phyloP scores from a whole-genome alignment of 1,139 yeast genomes.

The Blastobotrys aristatus region DNA sequence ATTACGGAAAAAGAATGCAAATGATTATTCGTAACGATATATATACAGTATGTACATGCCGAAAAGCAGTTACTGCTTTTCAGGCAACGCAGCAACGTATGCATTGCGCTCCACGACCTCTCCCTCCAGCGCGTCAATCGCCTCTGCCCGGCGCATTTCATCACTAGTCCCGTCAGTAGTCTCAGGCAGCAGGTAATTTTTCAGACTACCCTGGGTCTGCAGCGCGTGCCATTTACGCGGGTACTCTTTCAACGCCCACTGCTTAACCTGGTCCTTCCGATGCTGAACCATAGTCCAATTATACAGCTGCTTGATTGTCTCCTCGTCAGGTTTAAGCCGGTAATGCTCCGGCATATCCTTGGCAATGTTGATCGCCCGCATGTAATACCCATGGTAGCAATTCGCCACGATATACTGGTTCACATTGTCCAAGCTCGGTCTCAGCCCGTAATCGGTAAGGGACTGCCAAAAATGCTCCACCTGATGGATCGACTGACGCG shows the following conservation, averaged over 20 bases:
- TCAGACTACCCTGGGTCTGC: conserved; percentile 38
- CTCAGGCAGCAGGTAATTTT: conserved; percentile 29
- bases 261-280: conserved; percentile 44
- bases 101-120: conserved; percentile 9
- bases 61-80: conserved; percentile 7
- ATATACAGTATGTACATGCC: too few species aligned
- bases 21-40: too few species aligned
- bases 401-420: conserved; percentile 67
- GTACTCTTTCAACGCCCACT: conserved; percentile 50
- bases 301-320: conserved; percentile 53
- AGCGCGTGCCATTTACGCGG: conserved; percentile 47
- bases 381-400: conserved; percentile 61
- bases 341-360: conserved; percentile 46
- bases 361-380: conserved; percentile 53
- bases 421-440: conserved; percentile 53
- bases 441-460: conserved; percentile 45
- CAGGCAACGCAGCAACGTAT: conserved; percentile 7
- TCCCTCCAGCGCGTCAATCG: conserved; percentile 9
- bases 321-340: conserved; percentile 46
- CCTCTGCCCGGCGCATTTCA: conserved; percentile 21
- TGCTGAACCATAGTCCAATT: conserved; percentile 53
- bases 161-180: conserved; percentile 30
- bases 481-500: conserved; percentile 53
- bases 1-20: too few species aligned
- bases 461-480: conserved; percentile 63